Evolutionary conservation across 345 rosid species (phyloP).

Genomic region (Euclidium syriacum): DNA sequence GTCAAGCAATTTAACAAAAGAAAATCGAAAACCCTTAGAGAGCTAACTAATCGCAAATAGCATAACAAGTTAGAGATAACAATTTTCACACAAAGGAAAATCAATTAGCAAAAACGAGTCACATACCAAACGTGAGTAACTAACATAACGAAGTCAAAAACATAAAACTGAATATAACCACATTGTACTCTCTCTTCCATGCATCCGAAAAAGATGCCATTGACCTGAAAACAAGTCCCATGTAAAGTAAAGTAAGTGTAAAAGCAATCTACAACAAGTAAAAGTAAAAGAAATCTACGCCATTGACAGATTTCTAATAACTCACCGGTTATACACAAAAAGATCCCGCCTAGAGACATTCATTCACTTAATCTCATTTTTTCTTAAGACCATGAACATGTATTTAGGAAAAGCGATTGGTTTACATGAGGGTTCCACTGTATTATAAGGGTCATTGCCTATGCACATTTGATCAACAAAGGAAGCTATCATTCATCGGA

Average conservation of each 20-base stretch:
- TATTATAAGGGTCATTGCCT: conserved; percentile 87
- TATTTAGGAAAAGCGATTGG: conserved; percentile 87
- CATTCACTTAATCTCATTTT: conserved; percentile 89
- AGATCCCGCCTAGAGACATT: conserved; percentile 98
- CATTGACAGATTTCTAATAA: background rate
- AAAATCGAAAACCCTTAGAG: no score
- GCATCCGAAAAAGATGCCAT: no score
- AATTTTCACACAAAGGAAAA: no score
- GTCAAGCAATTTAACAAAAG: no score
- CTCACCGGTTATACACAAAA: conserved; percentile 92
- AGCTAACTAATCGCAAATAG: no score
- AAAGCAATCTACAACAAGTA: conserved; percentile 68
- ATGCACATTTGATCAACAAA: conserved; percentile 40
- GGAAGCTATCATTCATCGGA: conserved; percentile 17
- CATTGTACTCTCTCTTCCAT: no score
- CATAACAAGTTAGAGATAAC: no score
- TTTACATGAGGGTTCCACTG: conserved; percentile 82
- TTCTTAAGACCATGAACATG: conserved; percentile 96
- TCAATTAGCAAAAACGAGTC: no score
- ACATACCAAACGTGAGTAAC: no score
- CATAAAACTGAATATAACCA: no score
- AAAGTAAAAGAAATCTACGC: background rate
- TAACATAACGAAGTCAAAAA: no score
- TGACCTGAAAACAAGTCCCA: no score
- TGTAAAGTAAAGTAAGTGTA: conserved; percentile 87